phyloP scores from a whole-genome alignment of 352 stramenopile genomes.

The Hyaloperonospora brassicae region DNA sequence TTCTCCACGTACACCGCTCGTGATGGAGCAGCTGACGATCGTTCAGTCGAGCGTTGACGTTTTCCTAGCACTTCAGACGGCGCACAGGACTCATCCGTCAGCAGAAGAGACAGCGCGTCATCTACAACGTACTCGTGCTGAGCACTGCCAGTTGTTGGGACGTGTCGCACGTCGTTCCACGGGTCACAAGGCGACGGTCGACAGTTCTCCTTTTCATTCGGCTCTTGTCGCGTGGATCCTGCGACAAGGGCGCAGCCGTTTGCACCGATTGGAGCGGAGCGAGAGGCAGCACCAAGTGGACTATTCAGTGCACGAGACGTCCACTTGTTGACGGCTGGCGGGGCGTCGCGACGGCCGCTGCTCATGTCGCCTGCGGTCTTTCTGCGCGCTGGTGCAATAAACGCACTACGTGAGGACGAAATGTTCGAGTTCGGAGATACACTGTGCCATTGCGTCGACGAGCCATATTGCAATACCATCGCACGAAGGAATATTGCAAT shows the following conservation, averaged over 20 bases:
- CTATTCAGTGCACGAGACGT: conserved; percentile 17
- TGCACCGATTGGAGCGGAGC: neutral
- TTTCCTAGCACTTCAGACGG: conserved; percentile 21
- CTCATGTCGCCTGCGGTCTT: conserved; percentile 11
- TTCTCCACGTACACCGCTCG: conserved; percentile 3
- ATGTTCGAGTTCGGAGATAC: too few relatives aligned
- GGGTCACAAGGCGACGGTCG: conserved; percentile 3
- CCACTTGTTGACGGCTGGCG: conserved; percentile 22
- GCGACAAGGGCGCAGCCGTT: conserved; percentile 15
- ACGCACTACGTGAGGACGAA: too few relatives aligned
- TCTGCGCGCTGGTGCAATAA: conserved; percentile 1
- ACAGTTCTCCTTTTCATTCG: conserved; percentile 28
- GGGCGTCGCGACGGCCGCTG: neutral
- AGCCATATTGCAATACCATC: too few relatives aligned
- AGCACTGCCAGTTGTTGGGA: conserved; percentile 11
- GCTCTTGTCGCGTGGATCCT: conserved; percentile 3
- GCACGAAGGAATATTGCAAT: too few relatives aligned
- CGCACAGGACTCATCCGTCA: conserved; percentile 1
- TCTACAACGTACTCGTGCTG: conserved; percentile 1
- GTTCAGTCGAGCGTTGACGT: conserved; percentile 5
- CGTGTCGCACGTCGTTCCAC: conserved; percentile 14
- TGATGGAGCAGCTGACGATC: neutral
- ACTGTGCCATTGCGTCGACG: too few relatives aligned
- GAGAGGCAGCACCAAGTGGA: conserved; percentile 14
- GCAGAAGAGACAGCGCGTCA: neutral